Evolutionary conservation across 2,329 filamentous ascomycete genomes (phyloP).

Genomic region (Bipolaris gigantea): DNA sequence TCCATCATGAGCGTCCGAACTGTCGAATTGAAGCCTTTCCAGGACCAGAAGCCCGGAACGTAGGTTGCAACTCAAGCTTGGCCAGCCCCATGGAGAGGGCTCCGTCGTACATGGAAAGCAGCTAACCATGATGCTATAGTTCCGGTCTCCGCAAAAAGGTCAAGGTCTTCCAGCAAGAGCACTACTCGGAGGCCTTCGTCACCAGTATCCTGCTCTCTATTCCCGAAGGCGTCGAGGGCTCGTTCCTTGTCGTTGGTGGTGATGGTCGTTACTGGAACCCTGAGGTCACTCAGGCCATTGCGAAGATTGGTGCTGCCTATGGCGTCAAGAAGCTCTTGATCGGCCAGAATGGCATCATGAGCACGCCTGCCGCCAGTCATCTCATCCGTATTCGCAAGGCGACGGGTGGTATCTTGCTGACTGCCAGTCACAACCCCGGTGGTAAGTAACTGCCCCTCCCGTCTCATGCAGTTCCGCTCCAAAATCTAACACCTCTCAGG

Average conservation of each 20-base stretch:
- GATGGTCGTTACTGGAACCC: slow-evolving; percentile 98
- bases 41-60: slow-evolving; percentile 99
- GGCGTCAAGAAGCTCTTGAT: slow-evolving; percentile 98
- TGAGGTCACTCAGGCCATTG: slow-evolving; percentile 93
- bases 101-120: slow-evolving; percentile 15
- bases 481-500: slow-evolving; percentile 54
- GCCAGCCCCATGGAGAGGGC: slow-evolving; percentile 1
- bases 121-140: slow-evolving; percentile 54
- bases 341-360: slow-evolving; percentile 94
- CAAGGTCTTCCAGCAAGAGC: slow-evolving; percentile 89
- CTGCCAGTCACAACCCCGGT: slow-evolving; percentile 96
- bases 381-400: slow-evolving; percentile 93
- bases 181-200: slow-evolving; percentile 97
- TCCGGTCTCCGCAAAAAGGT: slow-evolving; percentile 99
- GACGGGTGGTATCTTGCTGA: slow-evolving; percentile 94
- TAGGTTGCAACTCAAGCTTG: slow-evolving; percentile 59
- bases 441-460: slow-evolving; percentile 61
- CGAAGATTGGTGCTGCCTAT: slow-evolving; percentile 94
- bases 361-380: slow-evolving; percentile 93
- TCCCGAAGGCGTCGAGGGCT: slow-evolving; percentile 84
- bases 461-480: no score
- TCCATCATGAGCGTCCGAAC: slow-evolving; percentile 68
- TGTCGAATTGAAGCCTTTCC: slow-evolving; percentile 80
- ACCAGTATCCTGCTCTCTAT: slow-evolving; percentile 94
- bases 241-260: slow-evolving; percentile 93